Evolutionary conservation across 1,139 yeast species (phyloP).

Genomic region (Suhomyces ambrosiae): DNA sequence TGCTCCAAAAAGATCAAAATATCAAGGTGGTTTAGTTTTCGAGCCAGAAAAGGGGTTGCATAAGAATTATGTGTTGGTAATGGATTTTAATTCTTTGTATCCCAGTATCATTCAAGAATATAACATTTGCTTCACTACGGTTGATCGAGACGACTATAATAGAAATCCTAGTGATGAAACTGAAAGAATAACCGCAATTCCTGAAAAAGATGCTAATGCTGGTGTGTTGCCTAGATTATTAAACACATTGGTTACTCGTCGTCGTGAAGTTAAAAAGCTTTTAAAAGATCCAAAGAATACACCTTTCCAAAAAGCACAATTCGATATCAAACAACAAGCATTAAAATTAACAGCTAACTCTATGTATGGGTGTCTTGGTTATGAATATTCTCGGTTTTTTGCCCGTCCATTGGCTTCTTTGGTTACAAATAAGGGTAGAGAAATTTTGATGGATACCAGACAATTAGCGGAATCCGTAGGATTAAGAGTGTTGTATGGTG

Average conservation of each 20-base stretch:
- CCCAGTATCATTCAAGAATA: constrained; percentile 97
- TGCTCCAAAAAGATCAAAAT: constrained; percentile 72
- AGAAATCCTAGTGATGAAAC: constrained; percentile 55
- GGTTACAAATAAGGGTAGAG: constrained; percentile 95
- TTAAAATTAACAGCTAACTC: constrained; percentile 96
- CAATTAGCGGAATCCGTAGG: constrained; percentile 86
- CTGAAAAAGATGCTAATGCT: constrained; percentile 56
- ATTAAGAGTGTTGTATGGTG: constrained; percentile 92
- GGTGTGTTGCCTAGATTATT: constrained; percentile 89
- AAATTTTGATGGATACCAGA: constrained; percentile 89
- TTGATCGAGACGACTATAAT: constrained; percentile 63
- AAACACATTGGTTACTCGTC: constrained; percentile 82
- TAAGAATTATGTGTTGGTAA: constrained; percentile 83
- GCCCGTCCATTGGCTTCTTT: constrained; percentile 96
- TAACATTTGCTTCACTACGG: constrained; percentile 96
- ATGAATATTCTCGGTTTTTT: constrained; percentile 86
- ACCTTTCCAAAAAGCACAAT: constrained; percentile 68
- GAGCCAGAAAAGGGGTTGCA: constrained; percentile 97
- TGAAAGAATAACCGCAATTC: constrained; percentile 73
- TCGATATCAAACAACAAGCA: constrained; percentile 95
- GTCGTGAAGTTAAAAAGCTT: constrained; percentile 88
- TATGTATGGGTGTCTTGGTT: constrained; percentile 98
- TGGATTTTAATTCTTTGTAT: constrained; percentile 97
- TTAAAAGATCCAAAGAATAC: constrained; percentile 75
- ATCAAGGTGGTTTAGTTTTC: constrained; percentile 94